A percentile compares a stretch with the other conserved stretches of the same genome.
phyloP scores from a whole-genome alignment of 1,284 basidiomycete genomes.

The Heterobasidion occidentale region DNA sequence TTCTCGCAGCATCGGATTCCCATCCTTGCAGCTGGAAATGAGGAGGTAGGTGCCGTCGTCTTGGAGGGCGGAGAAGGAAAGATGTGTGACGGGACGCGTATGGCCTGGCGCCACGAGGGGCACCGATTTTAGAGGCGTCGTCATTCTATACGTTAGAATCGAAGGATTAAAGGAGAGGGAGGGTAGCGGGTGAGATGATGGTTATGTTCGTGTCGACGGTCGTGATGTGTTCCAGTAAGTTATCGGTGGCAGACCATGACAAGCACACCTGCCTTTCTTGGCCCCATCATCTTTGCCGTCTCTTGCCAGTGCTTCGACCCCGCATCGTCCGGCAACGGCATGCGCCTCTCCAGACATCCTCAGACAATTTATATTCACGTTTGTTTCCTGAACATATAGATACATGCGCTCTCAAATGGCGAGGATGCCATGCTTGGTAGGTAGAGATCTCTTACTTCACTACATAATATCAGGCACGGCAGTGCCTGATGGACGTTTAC shows the following conservation, averaged over 20 bases:
- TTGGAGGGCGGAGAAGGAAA: slow-evolving; percentile 83
- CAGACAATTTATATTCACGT: no score
- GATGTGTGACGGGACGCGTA: slow-evolving; percentile 87
- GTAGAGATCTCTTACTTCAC: no score
- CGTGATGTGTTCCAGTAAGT: background rate
- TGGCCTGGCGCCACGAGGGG: slow-evolving; percentile 77
- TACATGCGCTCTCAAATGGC: no score
- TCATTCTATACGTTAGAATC: slow-evolving; percentile 17
- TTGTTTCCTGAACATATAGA: no score
- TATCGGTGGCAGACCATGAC: background rate
- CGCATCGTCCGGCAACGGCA: no score
- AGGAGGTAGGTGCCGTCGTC: slow-evolving; percentile 82
- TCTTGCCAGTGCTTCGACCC: no score
- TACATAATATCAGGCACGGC: no score
- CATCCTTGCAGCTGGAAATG: slow-evolving; percentile 94
- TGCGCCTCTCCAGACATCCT: no score
- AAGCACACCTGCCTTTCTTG: no score
- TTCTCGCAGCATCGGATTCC: slow-evolving; percentile 92
- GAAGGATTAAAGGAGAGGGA: slow-evolving; percentile 2
- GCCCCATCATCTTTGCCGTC: no score
- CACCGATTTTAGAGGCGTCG: slow-evolving; percentile 49
- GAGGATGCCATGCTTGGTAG: no score
- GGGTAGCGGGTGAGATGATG: background rate
- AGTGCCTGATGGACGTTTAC: no score
- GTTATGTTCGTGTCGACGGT: background rate